Evolutionary conservation across 2,329 filamentous ascomycete genomes (phyloP).

Genomic region (Diaporthe eres): DNA sequence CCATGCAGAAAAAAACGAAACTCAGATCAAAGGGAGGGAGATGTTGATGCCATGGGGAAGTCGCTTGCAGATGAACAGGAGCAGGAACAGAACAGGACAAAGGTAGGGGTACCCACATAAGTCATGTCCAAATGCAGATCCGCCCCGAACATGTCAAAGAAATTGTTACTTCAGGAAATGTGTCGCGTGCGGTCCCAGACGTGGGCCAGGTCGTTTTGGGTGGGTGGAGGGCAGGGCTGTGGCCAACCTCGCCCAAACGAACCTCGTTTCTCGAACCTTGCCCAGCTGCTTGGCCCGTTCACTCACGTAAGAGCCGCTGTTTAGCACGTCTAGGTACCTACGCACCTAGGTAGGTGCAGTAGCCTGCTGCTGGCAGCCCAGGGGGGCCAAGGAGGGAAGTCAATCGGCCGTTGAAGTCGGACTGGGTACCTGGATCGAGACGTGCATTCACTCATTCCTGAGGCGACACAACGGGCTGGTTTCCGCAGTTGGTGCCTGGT

Average conservation of each 20-base stretch:
- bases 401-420: constrained; percentile 4
- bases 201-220: constrained; percentile 26
- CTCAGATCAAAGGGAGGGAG: constrained; percentile 8
- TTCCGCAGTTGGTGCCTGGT: constrained; percentile 22
- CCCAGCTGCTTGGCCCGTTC: constrained; percentile 28
- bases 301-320: constrained; percentile 12
- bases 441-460: constrained; percentile 2
- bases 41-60: constrained; percentile 23
- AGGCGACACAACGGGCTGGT: constrained; percentile 1
- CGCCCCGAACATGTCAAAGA: constrained; percentile 31
- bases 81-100: constrained; percentile 14
- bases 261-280: constrained; percentile 29
- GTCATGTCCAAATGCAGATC: constrained; percentile 30
- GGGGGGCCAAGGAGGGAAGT: background rate
- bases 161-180: constrained; percentile 30
- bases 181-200: constrained; percentile 30
- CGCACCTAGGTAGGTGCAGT: background rate
- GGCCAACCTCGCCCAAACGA: constrained; percentile 14
- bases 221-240: constrained; percentile 24
- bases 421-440: constrained; percentile 17
- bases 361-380: background rate
- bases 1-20: constrained; percentile 27
- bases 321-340: background rate
- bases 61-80: constrained; percentile 12
- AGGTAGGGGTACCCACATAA: constrained; percentile 24